phyloP scores from a whole-genome alignment of 2,329 filamentous ascomycete genomes.

The Colletotrichum sp. region DNA sequence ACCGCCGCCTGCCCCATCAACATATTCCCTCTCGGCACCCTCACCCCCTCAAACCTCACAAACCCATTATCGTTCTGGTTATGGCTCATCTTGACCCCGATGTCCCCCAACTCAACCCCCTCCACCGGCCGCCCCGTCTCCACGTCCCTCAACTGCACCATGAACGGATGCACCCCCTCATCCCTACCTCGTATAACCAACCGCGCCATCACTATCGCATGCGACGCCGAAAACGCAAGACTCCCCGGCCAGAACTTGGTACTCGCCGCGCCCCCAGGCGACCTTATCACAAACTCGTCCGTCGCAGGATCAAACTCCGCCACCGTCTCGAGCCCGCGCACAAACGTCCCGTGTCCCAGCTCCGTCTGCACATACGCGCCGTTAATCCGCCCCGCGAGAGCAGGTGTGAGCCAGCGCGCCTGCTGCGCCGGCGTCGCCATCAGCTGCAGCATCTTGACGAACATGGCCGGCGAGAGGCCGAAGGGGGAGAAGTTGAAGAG shows the following conservation, averaged over 20 bases:
- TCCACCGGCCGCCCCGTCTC: background rate
- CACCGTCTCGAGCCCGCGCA: background rate
- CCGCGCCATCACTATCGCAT: background rate
- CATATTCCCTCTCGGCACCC: background rate
- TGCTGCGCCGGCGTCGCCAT: background rate
- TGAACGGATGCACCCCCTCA: background rate
- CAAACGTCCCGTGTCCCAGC: background rate
- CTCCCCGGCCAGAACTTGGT: background rate
- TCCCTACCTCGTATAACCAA: background rate
- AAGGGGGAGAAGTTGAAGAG: background rate
- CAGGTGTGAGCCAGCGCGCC: rapidly evolving
- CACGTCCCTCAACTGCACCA: background rate
- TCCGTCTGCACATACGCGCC: background rate
- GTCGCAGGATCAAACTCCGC: background rate
- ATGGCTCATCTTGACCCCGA: background rate
- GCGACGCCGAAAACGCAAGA: background rate
- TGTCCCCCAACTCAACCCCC: background rate
- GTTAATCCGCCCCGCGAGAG: background rate
- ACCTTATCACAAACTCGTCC: background rate
- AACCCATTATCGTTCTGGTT: background rate
- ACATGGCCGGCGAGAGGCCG: background rate
- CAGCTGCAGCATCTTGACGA: background rate
- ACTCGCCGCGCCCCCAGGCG: background rate
- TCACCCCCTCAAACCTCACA: background rate
- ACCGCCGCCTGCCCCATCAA: background rate